These are phyloP conservation scores for Penicillium olsonii DNA, from an alignment of 2,329 filamentous ascomycete species.

Conservation along the genomic window DNA sequence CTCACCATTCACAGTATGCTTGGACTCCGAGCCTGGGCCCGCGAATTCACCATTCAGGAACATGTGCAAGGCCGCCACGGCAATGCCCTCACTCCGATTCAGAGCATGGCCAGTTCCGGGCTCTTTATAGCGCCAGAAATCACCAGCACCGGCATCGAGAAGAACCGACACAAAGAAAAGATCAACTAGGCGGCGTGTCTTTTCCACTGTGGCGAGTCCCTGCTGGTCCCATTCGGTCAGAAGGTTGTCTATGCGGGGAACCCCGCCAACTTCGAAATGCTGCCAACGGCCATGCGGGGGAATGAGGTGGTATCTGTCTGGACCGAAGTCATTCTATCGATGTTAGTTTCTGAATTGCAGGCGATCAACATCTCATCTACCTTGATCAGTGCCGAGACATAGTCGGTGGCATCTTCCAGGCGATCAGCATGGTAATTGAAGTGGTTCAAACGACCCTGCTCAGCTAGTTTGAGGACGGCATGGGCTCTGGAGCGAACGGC, in stretches of 20 bases:
- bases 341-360: too few relatives aligned
- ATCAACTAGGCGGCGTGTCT: slow-evolving; percentile 59
- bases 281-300: slow-evolving; percentile 63
- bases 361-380: slow-evolving; percentile 33
- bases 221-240: slow-evolving; percentile 49
- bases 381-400: slow-evolving; percentile 47
- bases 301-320: slow-evolving; percentile 49
- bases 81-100: slow-evolving; percentile 54
- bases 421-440: slow-evolving; percentile 45
- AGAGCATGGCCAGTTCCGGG: slow-evolving; percentile 32
- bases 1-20: slow-evolving; percentile 40
- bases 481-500: slow-evolving; percentile 32
- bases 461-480: slow-evolving; percentile 38
- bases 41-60: slow-evolving; percentile 48
- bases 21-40: slow-evolving; percentile 12
- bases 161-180: slow-evolving; percentile 64
- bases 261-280: slow-evolving; percentile 61
- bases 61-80: slow-evolving; percentile 55
- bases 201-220: slow-evolving; percentile 47
- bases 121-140: slow-evolving; percentile 52
- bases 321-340: slow-evolving; percentile 54
- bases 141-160: slow-evolving; percentile 57
- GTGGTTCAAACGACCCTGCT: slow-evolving; percentile 42
- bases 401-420: slow-evolving; percentile 45
- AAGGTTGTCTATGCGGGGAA: slow-evolving; percentile 51